A percentile compares a stretch with the other conserved stretches of the same genome.
Evolutionary conservation across 257 asterid species (phyloP).

Genomic region (Vinca minor): DNA sequence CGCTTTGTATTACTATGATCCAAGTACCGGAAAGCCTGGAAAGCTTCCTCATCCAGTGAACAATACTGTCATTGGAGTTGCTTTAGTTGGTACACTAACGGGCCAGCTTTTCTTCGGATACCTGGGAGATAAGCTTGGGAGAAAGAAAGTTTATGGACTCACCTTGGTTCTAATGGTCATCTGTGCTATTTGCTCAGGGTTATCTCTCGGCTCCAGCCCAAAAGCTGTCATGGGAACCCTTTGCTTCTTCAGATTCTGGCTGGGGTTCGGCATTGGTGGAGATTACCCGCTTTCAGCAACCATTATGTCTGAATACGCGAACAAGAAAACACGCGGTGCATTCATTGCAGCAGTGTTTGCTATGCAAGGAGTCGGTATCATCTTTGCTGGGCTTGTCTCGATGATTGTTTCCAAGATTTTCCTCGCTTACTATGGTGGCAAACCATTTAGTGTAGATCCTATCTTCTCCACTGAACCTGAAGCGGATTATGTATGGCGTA

Average conservation of each 20-base stretch:
- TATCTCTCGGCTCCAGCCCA: conserved; percentile 17
- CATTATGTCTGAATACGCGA: conserved; percentile 28
- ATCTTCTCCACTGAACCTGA: conserved; percentile 17
- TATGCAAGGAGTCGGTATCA: conserved; percentile 30
- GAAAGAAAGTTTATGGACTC: conserved; percentile 24
- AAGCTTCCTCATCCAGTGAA: conserved; percentile 23
- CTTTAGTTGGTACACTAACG: conserved; percentile 23
- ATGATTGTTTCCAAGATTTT: conserved; percentile 19
- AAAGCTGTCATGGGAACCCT: conserved; percentile 19
- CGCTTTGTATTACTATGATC: conserved; percentile 19
- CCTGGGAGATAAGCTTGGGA: conserved; percentile 26
- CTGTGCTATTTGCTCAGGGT: conserved; percentile 26
- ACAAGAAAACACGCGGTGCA: conserved; percentile 24
- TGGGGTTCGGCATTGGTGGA: conserved; percentile 28
- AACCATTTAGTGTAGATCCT: background rate
- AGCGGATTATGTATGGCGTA: conserved; percentile 23
- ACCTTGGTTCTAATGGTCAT: conserved; percentile 20
- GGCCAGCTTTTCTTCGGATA: conserved; percentile 24
- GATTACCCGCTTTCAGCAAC: conserved; percentile 33
- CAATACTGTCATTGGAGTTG: conserved; percentile 21
- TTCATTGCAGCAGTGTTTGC: conserved; percentile 30
- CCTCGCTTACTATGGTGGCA: conserved; percentile 3
- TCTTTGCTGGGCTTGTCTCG: conserved; percentile 27
- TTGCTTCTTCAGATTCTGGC: conserved; percentile 29
- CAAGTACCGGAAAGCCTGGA: conserved; percentile 9